phyloP scores from a whole-genome alignment of 2,329 filamentous ascomycete genomes.

The Helotiales sp. region DNA sequence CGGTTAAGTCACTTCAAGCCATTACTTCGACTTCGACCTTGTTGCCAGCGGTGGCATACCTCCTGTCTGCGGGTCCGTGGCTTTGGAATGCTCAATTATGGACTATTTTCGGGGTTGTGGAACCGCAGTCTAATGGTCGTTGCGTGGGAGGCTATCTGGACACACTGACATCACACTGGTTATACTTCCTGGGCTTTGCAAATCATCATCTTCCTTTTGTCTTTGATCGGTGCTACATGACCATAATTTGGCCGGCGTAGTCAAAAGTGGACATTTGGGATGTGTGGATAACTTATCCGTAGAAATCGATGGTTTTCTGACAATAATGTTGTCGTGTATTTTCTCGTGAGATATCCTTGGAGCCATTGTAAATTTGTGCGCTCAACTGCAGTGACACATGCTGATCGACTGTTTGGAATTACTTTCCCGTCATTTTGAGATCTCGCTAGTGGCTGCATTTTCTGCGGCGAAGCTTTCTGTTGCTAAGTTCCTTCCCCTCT shows the following conservation, averaged over 20 bases:
- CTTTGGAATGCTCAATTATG: slow-evolving; percentile 30
- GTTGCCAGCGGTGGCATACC: slow-evolving; percentile 40
- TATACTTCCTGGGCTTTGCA: slow-evolving; percentile 40
- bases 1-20: slow-evolving; percentile 35
- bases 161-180: slow-evolving; percentile 49
- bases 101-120: slow-evolving; percentile 40
- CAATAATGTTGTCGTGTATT: neutral
- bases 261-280: slow-evolving; percentile 42
- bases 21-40: slow-evolving; percentile 38
- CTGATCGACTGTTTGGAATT: too few species aligned
- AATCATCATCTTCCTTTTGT: slow-evolving; percentile 39
- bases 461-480: too few species aligned
- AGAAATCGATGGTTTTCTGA: slow-evolving; percentile 40
- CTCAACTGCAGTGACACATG: too few species aligned
- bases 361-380: neutral
- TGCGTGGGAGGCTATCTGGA: slow-evolving; percentile 52
- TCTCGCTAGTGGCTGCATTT: too few species aligned
- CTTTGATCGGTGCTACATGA: slow-evolving; percentile 38
- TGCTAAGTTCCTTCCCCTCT: too few species aligned
- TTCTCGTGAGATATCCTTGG: neutral
- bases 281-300: slow-evolving; percentile 40
- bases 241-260: slow-evolving; percentile 44
- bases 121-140: slow-evolving; percentile 49
- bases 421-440: too few species aligned
- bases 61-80: slow-evolving; percentile 34